Conservation (phyloP, 805 yeast genomes). For the Teunomyces tritomae region DNA sequence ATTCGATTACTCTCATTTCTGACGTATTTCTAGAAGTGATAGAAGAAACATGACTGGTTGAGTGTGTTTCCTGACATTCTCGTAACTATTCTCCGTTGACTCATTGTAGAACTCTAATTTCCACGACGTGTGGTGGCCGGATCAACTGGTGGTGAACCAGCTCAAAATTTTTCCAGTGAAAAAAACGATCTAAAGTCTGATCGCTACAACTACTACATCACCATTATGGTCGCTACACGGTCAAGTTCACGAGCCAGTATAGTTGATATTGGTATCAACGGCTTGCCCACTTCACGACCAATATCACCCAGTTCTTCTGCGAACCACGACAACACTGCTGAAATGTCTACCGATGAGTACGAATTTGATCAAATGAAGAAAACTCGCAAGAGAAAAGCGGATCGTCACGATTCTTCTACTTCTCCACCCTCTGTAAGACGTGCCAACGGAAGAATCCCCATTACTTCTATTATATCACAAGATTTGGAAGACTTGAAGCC, state of each 20-base stretch:
- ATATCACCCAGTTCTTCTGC: background rate
- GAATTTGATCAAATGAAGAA: background rate
- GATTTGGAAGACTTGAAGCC: background rate
- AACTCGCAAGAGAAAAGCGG: background rate
- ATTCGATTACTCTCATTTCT: too few species aligned
- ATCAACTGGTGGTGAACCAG: background rate
- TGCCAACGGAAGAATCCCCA: conserved; percentile 4
- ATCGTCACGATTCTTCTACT: background rate
- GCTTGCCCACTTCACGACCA: background rate
- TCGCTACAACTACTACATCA: background rate
- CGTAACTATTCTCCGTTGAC: background rate
- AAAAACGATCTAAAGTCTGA: background rate
- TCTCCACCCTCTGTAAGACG: background rate
- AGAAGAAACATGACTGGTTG: too few species aligned
- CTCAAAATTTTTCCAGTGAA: background rate
- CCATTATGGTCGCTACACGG: conserved; percentile 2
- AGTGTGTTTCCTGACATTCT: background rate
- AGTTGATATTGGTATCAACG: background rate
- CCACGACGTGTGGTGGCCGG: background rate
- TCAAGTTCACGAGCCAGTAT: background rate
- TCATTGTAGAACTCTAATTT: background rate
- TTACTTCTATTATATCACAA: conserved; percentile 5
- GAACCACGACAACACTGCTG: background rate
- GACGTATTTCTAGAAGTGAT: too few species aligned
- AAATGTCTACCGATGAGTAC: background rate